These are phyloP conservation scores for Darksidea phi DNA, from an alignment of 495 filamentous ascomycete species.

Conservation along the genomic window DNA sequence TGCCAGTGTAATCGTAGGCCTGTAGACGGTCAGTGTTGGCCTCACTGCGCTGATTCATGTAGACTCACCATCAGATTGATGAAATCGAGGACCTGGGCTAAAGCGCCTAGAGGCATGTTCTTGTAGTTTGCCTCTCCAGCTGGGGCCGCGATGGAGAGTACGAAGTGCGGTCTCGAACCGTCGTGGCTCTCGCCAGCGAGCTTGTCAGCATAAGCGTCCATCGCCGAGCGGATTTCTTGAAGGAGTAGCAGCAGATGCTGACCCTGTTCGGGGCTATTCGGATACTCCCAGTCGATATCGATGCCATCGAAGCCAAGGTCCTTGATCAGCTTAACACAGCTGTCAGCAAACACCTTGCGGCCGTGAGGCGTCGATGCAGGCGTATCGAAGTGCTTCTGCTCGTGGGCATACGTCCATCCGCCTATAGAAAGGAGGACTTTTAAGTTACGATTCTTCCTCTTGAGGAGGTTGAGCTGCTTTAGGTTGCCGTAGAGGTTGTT, in stretches of 20 bases:
- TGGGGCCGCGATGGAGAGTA: conserved; percentile 72
- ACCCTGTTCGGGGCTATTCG: conserved; percentile 41
- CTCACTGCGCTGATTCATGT: not conserved
- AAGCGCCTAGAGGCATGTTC: conserved; percentile 62
- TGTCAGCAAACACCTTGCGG: conserved; percentile 64
- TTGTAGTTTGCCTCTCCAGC: conserved; percentile 66
- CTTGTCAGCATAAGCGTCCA: conserved; percentile 58
- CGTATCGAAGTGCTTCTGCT: conserved; percentile 67
- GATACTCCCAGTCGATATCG: conserved; percentile 42
- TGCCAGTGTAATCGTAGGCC: conserved; percentile 49
- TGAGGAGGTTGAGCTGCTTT: conserved; percentile 91
- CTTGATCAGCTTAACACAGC: conserved; percentile 57
- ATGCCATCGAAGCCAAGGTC: conserved; percentile 47
- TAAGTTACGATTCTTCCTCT: conserved; percentile 81
- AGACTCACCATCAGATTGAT: conserved; percentile 62
- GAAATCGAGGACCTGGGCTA: conserved; percentile 77
- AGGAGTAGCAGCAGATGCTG: conserved; percentile 57
- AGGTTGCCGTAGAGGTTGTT: conserved; percentile 74
- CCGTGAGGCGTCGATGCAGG: conserved; percentile 66
- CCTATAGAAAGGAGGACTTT: conserved; percentile 93
- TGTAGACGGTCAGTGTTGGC: not conserved
- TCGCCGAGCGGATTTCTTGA: conserved; percentile 48
- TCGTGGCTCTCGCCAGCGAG: not conserved
- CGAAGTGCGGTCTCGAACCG: conserved; percentile 52
- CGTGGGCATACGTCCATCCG: conserved; percentile 84